Evolutionary conservation across 2,329 filamentous ascomycete genomes (phyloP).

Genomic region (Hypoxylon sp.): DNA sequence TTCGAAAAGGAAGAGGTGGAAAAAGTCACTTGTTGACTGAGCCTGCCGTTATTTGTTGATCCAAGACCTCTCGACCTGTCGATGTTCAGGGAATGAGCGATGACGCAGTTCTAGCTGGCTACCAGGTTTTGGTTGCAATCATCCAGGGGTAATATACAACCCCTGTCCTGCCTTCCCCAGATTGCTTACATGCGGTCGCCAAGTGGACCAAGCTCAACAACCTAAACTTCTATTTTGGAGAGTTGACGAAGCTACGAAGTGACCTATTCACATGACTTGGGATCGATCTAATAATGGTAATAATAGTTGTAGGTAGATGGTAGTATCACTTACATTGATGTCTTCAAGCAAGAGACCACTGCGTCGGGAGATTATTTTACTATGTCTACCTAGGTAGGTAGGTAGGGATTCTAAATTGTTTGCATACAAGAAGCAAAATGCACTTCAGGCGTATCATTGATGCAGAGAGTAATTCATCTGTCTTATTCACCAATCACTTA

Average conservation of each 20-base stretch:
- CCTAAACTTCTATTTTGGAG: too few species aligned
- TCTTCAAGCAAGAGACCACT: too few species aligned
- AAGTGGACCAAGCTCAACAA: slow-evolving; percentile 12
- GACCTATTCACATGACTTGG: slow-evolving; percentile 1
- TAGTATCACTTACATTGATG: too few species aligned
- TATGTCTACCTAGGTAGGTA: neutral
- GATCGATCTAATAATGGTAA: too few species aligned
- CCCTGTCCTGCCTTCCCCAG: slow-evolving; percentile 15
- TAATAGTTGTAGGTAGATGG: too few species aligned
- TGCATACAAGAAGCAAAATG: slow-evolving; percentile 18
- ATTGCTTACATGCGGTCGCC: neutral
- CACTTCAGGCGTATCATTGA: slow-evolving; percentile 22
- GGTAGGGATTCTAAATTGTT: slow-evolving; percentile 13
- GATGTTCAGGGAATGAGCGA: slow-evolving; percentile 37
- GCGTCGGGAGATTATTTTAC: too few species aligned
- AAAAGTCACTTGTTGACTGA: too few species aligned
- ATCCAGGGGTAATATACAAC: slow-evolving; percentile 16
- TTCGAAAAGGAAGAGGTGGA: neutral
- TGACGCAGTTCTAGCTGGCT: slow-evolving; percentile 38
- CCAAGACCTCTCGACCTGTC: too few species aligned
- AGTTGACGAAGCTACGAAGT: too few species aligned
- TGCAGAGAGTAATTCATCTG: slow-evolving; percentile 34
- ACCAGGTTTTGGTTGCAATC: slow-evolving; percentile 16
- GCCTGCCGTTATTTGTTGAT: too few species aligned
- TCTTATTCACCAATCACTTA: slow-evolving; percentile 20